Percentiles rank a stretch among this genome's conserved stretches.
phyloP scores from a whole-genome alignment of 2,329 filamentous ascomycete genomes.

The Drechslera avenae region DNA sequence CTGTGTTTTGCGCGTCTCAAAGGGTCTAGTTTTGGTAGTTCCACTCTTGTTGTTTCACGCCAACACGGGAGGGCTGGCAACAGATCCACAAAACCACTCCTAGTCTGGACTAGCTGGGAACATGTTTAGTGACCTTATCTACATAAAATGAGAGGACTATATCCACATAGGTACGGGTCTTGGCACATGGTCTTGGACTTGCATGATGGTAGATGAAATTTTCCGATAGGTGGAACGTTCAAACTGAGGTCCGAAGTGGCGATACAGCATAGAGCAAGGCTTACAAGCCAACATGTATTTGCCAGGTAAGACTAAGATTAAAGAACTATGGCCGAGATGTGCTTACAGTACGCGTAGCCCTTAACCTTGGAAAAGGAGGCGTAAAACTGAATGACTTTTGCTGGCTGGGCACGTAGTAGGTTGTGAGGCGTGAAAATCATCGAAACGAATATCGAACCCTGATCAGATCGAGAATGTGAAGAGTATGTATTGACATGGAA shows the following conservation, averaged over 20 bases:
- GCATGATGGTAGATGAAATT: neutral
- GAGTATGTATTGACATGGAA: no score
- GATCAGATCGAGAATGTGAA: no score
- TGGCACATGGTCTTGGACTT: neutral
- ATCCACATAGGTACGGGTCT: neutral
- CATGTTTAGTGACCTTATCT: conserved; percentile 4
- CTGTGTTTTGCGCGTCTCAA: neutral
- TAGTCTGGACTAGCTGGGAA: conserved; percentile 1
- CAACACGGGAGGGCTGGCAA: neutral
- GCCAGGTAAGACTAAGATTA: no score
- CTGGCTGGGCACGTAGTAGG: no score
- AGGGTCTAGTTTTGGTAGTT: neutral
- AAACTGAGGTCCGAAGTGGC: neutral
- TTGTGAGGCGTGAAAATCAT: no score
- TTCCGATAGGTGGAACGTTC: conserved; percentile 10
- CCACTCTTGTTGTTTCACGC: conserved; percentile 9
- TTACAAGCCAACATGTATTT: no score
- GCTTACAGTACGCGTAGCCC: no score
- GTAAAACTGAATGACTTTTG: no score
- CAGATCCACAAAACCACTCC: neutral
- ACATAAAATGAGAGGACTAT: conserved; percentile 2
- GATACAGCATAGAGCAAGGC: no score
- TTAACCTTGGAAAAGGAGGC: no score
- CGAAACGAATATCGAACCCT: no score
- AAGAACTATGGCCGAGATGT: no score